Base-by-base conservation (phyloP, 225 moss, liverwort and hornwort genomes). In the Bryum argenteum region DNA sequence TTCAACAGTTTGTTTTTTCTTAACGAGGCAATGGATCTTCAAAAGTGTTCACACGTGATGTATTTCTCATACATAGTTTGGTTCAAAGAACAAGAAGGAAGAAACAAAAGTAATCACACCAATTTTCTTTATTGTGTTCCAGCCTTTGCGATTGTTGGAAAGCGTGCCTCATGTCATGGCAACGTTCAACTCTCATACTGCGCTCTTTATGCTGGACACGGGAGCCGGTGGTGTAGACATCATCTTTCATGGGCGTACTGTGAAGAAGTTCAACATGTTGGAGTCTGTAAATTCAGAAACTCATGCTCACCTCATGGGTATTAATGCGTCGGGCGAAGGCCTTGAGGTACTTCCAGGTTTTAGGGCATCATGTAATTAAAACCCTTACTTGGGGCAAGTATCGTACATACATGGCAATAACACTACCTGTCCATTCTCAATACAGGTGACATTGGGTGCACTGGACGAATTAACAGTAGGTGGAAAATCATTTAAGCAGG, bases 201-300 rank as follows among this genome's bases (percentile, higher is more conserved):
- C 86, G 40, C 79, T 91, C 8, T 90, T 94, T 66, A 59, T 97
- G 70, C 61, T 97, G 2, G 97, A 97, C 64, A 91, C 89, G 11
- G 97, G 97, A 66, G 97, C 97, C 61, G 97, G 94, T 67, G 97
- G 94, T 54, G 88, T 89, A 13, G 92, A 94, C 42, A 80, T 92
- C 65, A 91, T 94, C 57, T 92, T 97, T 63, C 91, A 97, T 76
- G 81, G 87, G 53, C 83, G 88, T 64, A 83, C 90, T 51, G 92
- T 87, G 69, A 81, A 94, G 47, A 80, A 82, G 61, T 94, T 87
- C 47, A 77, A 74, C 14, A 69, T 94, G 3, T 50, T 78, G 22
- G 70, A 55, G 43, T 81, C 19, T 26, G 59, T 93, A 8, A 66
- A 77, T 53, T 74, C 77, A 12, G 78, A 77, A 20, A 90, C 83